Evolutionary conservation across 331 rosid genomes (phyloP), one percentile per base, ranked within the genome.

Genomic region (Dryas integrifolia): DNA sequence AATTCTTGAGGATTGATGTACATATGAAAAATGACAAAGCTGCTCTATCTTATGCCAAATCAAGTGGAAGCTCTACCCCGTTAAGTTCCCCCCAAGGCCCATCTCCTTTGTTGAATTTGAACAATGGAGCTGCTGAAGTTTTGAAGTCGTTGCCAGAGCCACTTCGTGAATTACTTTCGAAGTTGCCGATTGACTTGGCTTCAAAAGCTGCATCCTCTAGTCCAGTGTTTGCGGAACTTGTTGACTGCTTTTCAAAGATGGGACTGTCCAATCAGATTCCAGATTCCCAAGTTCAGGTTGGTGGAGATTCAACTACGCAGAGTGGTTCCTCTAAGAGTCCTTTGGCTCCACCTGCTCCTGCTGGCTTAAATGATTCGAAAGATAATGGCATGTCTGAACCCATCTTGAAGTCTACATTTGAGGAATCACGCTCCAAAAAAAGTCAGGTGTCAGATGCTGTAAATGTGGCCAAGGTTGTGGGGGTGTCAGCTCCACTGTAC

Each of bases 1-100:
- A 82, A 56, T 90, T 88, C 82, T 76, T 92, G 89, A 90, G 80
- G 76, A 92, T 95, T 68, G 78, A 85, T 62, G 92, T 95, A 8
- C 86, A 82, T n/a, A 44, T 77, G 81, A 73, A 48, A n/a, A 68
- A 67, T 69, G 86, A 68, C n/a, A 80, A 51, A 24, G 77, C 55
- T 68, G 80, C 57, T 60, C 72, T 78, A 69, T 71, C 87, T 6
- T 53, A 40, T 85, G 68, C 78, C 70, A 67, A 77, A 56, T 81
- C 96, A 61, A 74, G 86, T 76, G 96, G 88, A 59, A 86, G 77
- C 81, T 77, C 89, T 63, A 87, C 93, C 18, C 87, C 89, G 7
- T 51, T 72, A 38, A 78, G 74, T 41, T 72, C 88, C 30, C 82
- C 85, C 46, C 63, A 13, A 40, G 76, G 55, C 59, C 57, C 60